A percentile compares a stretch with the other conserved stretches of the same genome.
These are phyloP conservation scores for Salvia sclarea DNA, from an alignment of 305 asterid genomes.

Conservation along the genomic window DNA sequence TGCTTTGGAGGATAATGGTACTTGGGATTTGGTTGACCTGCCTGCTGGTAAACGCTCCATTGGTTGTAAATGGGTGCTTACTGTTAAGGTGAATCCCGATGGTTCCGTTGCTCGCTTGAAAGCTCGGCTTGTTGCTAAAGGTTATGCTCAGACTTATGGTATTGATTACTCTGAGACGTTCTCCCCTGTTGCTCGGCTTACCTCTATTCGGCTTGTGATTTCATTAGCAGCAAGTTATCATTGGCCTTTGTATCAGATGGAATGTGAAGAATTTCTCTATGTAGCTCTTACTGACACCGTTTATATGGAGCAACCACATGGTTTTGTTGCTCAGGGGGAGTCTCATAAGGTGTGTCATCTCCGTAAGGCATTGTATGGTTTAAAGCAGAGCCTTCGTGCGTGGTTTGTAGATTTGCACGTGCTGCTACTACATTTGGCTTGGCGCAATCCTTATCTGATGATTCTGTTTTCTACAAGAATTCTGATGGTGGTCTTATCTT, in stretches of 20 bases:
- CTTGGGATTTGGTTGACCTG: background rate
- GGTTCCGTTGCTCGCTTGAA: background rate
- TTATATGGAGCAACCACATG: background rate
- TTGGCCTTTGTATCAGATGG: background rate
- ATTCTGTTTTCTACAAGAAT: background rate
- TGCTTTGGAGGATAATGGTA: background rate
- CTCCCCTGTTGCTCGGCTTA: background rate
- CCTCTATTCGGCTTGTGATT: background rate
- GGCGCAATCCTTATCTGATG: too few species aligned
- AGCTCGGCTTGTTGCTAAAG: background rate
- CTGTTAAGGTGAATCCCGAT: background rate
- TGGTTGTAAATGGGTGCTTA: background rate
- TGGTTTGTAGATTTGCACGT: background rate
- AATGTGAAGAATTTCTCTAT: background rate
- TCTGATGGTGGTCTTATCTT: background rate
- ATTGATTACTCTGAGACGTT: background rate
- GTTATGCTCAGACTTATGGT: background rate
- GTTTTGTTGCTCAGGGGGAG: conserved; percentile 11
- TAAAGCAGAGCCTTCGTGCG: background rate
- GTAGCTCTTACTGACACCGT: background rate
- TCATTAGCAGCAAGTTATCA: background rate
- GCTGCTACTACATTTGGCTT: too few species aligned
- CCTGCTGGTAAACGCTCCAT: background rate
- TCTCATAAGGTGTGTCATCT: background rate
- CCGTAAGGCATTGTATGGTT: background rate